phyloP scores from a whole-genome alignment of 2,329 filamentous ascomycete genomes.

The Ophiostoma sp. region DNA sequence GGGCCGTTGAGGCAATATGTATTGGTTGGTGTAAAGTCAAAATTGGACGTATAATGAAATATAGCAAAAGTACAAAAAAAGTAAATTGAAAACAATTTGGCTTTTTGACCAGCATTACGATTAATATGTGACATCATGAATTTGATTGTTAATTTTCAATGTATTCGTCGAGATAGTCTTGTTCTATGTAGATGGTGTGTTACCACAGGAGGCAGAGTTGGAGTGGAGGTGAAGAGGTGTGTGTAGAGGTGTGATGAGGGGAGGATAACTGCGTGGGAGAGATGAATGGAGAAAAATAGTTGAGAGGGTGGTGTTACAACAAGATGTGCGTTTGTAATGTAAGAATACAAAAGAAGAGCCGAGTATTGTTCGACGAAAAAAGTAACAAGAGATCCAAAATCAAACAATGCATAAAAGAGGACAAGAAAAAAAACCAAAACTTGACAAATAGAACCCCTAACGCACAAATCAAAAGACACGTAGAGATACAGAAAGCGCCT shows the following conservation, averaged over 20 bases:
- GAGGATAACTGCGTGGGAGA: neutral
- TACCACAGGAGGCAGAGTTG: neutral
- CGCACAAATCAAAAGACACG: neutral
- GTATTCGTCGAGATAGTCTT: neutral
- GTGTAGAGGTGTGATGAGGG: neutral
- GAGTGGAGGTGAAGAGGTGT: neutral
- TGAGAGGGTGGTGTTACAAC: slow-evolving; percentile 15
- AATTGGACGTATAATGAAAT: too few species aligned
- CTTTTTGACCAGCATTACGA: neutral
- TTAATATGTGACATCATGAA: neutral
- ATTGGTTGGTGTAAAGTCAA: neutral
- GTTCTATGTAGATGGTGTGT: slow-evolving; percentile 12
- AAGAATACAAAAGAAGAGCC: neutral
- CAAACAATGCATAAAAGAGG: neutral
- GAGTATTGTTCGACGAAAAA: slow-evolving; percentile 2
- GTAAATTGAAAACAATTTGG: neutral
- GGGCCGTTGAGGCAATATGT: neutral
- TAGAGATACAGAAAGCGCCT: neutral
- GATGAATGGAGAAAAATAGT: neutral
- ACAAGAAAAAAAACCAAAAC: neutral
- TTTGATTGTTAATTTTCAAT: neutral
- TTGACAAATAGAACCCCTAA: neutral
- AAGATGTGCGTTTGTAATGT: neutral
- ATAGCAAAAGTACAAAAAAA: neutral
- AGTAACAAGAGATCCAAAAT: neutral